Conservation (phyloP, 805 yeast genomes). For the Candida lessepsii region DNA sequence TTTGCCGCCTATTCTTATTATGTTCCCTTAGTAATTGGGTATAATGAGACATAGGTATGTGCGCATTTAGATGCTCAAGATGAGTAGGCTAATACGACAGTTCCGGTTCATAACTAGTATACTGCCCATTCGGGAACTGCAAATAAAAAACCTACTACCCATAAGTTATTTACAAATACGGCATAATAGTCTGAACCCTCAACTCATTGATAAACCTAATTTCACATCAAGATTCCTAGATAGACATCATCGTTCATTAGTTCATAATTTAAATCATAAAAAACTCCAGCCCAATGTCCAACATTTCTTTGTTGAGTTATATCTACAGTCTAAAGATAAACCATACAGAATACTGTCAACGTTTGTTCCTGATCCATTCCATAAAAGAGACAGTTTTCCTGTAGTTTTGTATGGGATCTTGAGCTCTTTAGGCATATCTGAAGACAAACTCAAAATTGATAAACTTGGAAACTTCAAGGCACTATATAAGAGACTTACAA, state of each 20-base stretch:
- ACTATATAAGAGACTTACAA: neutral
- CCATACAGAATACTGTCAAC: neutral
- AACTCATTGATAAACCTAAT: neutral
- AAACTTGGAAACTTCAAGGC: neutral
- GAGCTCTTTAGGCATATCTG: neutral
- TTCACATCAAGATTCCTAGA: constrained; percentile 12
- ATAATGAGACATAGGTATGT: constrained; percentile 10
- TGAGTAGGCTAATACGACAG: constrained; percentile 3
- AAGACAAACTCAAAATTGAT: neutral
- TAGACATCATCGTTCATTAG: constrained; percentile 19
- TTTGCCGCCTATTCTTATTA: neutral
- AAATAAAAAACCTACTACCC: too few relatives aligned
- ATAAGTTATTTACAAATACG: constrained; percentile 8
- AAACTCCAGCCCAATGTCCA: constrained; percentile 9
- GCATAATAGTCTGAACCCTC: neutral
- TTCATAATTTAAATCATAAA: constrained; percentile 15
- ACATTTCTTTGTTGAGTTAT: constrained; percentile 13
- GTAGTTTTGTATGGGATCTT: constrained; percentile 7
- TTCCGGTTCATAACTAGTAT: neutral
- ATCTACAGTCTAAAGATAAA: neutral
- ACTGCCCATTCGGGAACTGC: too few relatives aligned
- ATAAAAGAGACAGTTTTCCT: constrained; percentile 2
- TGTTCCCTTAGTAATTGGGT: constrained; percentile 15
- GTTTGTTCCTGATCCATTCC: constrained; percentile 1
- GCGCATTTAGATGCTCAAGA: neutral